Conservation (phyloP, 23 red algal genomes). For the Pyropia yezoensis region DNA sequence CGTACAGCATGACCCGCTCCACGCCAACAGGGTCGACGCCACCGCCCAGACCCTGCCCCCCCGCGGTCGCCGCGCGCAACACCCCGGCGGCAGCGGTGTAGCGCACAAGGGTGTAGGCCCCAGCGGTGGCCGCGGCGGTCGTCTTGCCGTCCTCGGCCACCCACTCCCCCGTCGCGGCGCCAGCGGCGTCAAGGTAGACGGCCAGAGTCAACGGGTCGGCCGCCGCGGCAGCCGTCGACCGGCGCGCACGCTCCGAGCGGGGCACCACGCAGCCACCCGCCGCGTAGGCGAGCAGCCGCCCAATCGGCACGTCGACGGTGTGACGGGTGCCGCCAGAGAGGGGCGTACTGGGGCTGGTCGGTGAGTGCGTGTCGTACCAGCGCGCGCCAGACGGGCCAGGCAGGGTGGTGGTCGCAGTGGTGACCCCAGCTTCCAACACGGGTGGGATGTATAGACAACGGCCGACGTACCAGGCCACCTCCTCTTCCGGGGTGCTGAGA, state of each 20-base stretch:
- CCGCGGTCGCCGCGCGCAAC: too few relatives aligned
- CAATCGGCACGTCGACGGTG: slow-evolving; percentile 14
- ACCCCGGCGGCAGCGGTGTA: too few relatives aligned
- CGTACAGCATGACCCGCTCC: too few relatives aligned
- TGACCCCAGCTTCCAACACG: slow-evolving; percentile 42
- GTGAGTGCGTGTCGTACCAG: slow-evolving; percentile 52
- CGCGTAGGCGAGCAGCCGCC: slow-evolving; percentile 63
- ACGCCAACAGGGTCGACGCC: too few relatives aligned
- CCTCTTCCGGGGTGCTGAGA: not conserved
- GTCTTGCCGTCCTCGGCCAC: slow-evolving; percentile 82
- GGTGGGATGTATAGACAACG: slow-evolving; percentile 64
- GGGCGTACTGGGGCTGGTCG: too few relatives aligned
- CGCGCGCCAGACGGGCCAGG: slow-evolving; percentile 7
- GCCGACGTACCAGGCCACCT: slow-evolving; percentile 74
- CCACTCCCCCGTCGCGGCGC: slow-evolving; percentile 47
- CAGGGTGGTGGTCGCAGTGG: slow-evolving; percentile 29
- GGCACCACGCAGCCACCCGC: slow-evolving; percentile 76
- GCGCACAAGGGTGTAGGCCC: too few relatives aligned
- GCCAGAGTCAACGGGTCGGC: slow-evolving; percentile 71
- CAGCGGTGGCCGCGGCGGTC: too few relatives aligned
- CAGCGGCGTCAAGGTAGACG: slow-evolving; percentile 47
- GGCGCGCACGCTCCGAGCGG: slow-evolving; percentile 52
- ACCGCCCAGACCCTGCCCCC: too few relatives aligned
- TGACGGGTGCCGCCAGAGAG: slow-evolving; percentile 7
- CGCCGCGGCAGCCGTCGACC: slow-evolving; percentile 42